A percentile compares a stretch with the other conserved stretches of the same genome.
Conservation (phyloP, 768 basidiomycete genomes). For the Tephrocybe sp. region DNA sequence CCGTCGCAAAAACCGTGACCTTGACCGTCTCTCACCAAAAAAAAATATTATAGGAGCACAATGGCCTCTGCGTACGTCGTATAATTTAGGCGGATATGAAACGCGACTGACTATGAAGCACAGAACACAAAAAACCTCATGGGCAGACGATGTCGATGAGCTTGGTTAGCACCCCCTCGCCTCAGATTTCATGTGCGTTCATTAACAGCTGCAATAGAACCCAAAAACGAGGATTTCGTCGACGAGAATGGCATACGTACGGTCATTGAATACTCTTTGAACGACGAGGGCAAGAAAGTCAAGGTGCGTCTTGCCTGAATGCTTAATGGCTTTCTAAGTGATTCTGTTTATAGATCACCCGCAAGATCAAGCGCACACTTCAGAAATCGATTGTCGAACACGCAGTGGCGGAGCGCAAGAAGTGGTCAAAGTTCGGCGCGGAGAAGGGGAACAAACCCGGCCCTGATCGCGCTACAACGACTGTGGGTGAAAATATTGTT, state of each 20-base stretch:
- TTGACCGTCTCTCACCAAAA: neutral
- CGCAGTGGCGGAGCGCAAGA: conserved; percentile 88
- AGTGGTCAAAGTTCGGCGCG: conserved; percentile 91
- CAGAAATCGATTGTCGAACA: conserved; percentile 95
- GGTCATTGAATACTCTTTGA: conserved; percentile 78
- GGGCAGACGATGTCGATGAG: conserved; percentile 88
- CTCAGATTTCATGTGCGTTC: neutral
- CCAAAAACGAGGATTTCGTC: conserved; percentile 66
- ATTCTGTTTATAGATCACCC: conserved; percentile 61
- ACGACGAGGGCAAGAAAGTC: conserved; percentile 93
- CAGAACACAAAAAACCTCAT: conserved; percentile 67
- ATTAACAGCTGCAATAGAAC: conserved; percentile 30
- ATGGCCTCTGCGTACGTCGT: conserved; percentile 36
- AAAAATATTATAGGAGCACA: neutral
- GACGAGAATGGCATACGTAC: conserved; percentile 88
- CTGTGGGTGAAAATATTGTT: conserved; percentile 67
- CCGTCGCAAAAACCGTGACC: neutral
- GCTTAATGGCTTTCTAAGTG: neutral
- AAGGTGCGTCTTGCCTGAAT: conserved; percentile 54
- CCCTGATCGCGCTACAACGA: conserved; percentile 91
- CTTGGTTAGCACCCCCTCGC: conserved; percentile 39
- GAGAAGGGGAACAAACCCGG: conserved; percentile 87
- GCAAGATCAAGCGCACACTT: conserved; percentile 81
- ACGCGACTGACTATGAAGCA: neutral
- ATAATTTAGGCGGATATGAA: neutral